Percentiles rank a stretch among this genome's conserved stretches.
Evolutionary conservation across 768 basidiomycete species (phyloP).

Genomic region (Amanita inopinata): DNA sequence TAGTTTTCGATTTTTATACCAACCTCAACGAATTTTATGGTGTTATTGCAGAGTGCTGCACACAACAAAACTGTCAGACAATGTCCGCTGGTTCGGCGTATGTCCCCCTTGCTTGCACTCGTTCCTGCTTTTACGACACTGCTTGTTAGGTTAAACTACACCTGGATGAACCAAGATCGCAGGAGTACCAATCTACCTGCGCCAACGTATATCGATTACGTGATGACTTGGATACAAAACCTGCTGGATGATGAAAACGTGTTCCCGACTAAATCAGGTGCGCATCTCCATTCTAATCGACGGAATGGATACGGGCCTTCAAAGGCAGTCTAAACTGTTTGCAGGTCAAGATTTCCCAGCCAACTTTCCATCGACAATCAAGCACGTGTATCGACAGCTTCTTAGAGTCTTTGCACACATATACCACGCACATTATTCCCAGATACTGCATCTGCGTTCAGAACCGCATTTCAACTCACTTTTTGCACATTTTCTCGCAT

Average conservation of each 20-base stretch:
- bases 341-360: constrained; percentile 84
- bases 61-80: constrained; percentile 75
- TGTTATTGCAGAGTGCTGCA: constrained; percentile 90
- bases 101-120: constrained; percentile 20
- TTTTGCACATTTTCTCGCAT: constrained; percentile 96
- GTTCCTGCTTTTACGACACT: constrained; percentile 3
- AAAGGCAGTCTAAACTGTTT: too few relatives aligned
- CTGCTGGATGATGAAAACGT: constrained; percentile 85
- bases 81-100: constrained; percentile 92
- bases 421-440: constrained; percentile 90
- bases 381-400: constrained; percentile 94
- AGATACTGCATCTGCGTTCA: constrained; percentile 87
- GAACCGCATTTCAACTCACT: constrained; percentile 96
- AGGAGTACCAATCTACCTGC: constrained; percentile 89
- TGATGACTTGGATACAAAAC: constrained; percentile 98
- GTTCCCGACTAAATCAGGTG: constrained; percentile 94
- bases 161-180: constrained; percentile 95
- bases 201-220: constrained; percentile 96
- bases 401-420: constrained; percentile 97
- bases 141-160: constrained; percentile 75
- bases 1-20: constrained; percentile 97
- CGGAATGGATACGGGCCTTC: too few relatives aligned
- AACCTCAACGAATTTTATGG: constrained; percentile 98
- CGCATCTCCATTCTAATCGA: constrained; percentile 48
- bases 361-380: constrained; percentile 82